Evolutionary conservation across 192 early-diverging fungal species (phyloP), one percentile per base, ranked within the genome.

Genomic region (Chytriomyces hyalinus): DNA sequence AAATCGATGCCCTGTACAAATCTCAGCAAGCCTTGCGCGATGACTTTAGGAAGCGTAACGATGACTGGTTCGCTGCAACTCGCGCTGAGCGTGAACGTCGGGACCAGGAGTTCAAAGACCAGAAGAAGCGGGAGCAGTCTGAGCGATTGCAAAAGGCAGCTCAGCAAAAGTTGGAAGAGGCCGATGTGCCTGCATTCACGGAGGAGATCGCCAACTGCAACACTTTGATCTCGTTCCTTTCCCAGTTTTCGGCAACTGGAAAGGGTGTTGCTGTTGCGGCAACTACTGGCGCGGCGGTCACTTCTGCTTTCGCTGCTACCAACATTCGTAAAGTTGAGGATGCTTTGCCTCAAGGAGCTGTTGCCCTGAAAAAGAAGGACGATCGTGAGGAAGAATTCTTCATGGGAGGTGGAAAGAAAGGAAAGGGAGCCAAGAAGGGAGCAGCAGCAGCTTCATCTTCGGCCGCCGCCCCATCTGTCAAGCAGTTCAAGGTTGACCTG

Each of bases 161-260:
- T 11, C 86, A 92, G 79, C 82, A 90, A 71, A 93, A 95, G 81
- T 91, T 90, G 60, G 96, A 97, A 76, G 84, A 91, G 61, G 96
- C 96, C 49, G 91, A 94, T 68, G 83, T 94, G 43, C 94, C 94
- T 45, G 95, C 96, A 6, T 98, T 90, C 85, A 84, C 90, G 63
- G 86, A 87, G 78, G 96, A 98, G 81, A 96, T 98, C 77, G 78
- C 85, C 81, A 88, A 85, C 62, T 96, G 95, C 87, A 91, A 92
- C 69, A 90, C 88, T 65, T 84, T 98, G 63, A 90, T 96, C 75
- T 84, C 85, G 44, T 93, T 93, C 78, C 87, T 98, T 76, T 75
- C 88, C 59, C 53, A 9, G 44, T 81, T 81, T 46, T 82, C 84
- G 46, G 70, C 79, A 46, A 65, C 66, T 20, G 49, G 49, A 62